These are phyloP conservation scores for Penicillium canescens DNA, from an alignment of 495 filamentous ascomycete genomes.

Conservation along the genomic window DNA sequence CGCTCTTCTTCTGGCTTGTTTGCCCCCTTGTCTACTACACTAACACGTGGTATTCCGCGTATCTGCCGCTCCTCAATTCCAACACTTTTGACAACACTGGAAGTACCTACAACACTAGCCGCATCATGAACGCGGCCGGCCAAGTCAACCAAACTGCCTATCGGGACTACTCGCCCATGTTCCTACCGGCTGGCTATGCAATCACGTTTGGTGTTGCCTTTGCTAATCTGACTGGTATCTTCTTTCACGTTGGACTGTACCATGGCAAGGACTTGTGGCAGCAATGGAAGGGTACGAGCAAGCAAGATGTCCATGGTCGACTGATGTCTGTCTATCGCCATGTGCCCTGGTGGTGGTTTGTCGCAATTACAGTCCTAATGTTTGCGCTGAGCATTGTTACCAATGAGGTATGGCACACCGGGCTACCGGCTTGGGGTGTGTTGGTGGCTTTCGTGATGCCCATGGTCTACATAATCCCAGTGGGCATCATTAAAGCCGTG, in stretches of 20 bases:
- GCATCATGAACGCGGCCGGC: slow-evolving; percentile 41
- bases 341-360: slow-evolving; percentile 51
- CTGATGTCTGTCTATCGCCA: slow-evolving; percentile 36
- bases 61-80: slow-evolving; percentile 46
- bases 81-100: slow-evolving; percentile 51
- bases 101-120: slow-evolving; percentile 39
- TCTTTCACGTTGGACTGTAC: slow-evolving; percentile 65
- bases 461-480: slow-evolving; percentile 44
- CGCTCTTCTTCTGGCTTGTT: slow-evolving; percentile 86
- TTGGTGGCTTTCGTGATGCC: slow-evolving; percentile 55
- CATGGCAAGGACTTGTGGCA: slow-evolving; percentile 62
- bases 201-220: slow-evolving; percentile 69
- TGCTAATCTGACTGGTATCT: slow-evolving; percentile 64
- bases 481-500: slow-evolving; percentile 59
- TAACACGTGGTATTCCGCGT: slow-evolving; percentile 63
- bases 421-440: slow-evolving; percentile 67
- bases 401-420: slow-evolving; percentile 64
- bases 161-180: slow-evolving; percentile 47
- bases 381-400: slow-evolving; percentile 62
- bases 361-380: slow-evolving; percentile 44
- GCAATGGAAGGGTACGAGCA: slow-evolving; percentile 58
- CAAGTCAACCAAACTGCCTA: slow-evolving; percentile 43
- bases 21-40: slow-evolving; percentile 74
- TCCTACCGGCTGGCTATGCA: slow-evolving; percentile 49
- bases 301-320: slow-evolving; percentile 53